A percentile compares a stretch with the other conserved stretches of the same genome.
Evolutionary conservation across 257 asterid genomes (phyloP).

Genomic region (Nicotiana paniculata): DNA sequence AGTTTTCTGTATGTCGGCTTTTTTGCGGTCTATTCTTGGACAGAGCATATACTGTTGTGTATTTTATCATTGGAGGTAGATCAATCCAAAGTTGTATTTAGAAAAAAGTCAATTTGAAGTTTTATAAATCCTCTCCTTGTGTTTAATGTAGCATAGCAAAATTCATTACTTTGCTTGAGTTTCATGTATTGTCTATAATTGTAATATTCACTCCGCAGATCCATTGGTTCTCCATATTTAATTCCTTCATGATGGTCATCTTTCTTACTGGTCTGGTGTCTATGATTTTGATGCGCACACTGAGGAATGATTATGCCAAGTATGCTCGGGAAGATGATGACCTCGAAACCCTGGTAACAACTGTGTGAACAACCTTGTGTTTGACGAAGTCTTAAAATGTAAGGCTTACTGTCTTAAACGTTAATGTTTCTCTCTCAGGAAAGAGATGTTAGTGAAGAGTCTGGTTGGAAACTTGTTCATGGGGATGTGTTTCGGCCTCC

Average conservation of each 20-base stretch:
- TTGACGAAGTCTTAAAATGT: neutral
- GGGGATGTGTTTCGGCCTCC: slow-evolving; percentile 54
- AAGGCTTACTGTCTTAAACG: neutral
- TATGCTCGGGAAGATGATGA: slow-evolving; percentile 99
- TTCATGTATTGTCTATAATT: neutral
- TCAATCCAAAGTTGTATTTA: neutral
- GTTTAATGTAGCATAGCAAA: neutral
- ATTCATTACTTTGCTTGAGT: neutral
- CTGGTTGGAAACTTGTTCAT: slow-evolving; percentile 64
- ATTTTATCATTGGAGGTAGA: neutral
- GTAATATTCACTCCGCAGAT: slow-evolving; percentile 41
- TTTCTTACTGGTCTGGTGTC: slow-evolving; percentile 94
- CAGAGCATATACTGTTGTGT: neutral
- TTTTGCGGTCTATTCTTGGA: neutral
- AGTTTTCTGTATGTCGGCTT: neutral
- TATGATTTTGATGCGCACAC: slow-evolving; percentile 90
- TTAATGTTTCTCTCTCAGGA: slow-evolving; percentile 24
- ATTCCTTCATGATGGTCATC: slow-evolving; percentile 98
- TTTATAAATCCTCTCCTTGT: neutral
- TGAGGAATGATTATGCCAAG: slow-evolving; percentile 88
- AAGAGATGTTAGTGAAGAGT: slow-evolving; percentile 55
- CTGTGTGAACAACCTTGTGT: neutral
- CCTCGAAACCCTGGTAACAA: slow-evolving; percentile 78
- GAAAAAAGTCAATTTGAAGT: neutral
- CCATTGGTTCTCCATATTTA: slow-evolving; percentile 92